phyloP scores from a whole-genome alignment of 495 filamentous ascomycete species.

The Aspergillus biplanus region DNA sequence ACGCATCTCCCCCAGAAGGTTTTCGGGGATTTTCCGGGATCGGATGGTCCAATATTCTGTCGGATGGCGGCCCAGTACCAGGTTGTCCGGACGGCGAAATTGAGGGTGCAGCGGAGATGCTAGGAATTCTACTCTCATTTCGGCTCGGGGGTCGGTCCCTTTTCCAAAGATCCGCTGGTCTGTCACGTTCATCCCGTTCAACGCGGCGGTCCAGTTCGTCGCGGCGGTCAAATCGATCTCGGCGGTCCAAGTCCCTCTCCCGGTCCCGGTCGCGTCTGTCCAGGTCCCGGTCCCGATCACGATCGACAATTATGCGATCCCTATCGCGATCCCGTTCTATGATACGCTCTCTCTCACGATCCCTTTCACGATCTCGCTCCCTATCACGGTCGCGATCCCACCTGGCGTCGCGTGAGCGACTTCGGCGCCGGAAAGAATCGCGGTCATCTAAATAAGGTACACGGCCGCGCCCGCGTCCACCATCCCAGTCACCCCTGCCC shows the following conservation, averaged over 20 bases:
- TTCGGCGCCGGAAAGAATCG: constrained; percentile 58
- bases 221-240: constrained; percentile 51
- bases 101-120: constrained; percentile 31
- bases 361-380: constrained; percentile 47
- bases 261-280: constrained; percentile 40
- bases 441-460: constrained; percentile 64
- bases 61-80: constrained; percentile 23
- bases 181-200: constrained; percentile 60
- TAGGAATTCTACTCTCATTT: constrained; percentile 44
- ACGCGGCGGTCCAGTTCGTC: constrained; percentile 48
- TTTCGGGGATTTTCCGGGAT: constrained; percentile 47
- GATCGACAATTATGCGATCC: constrained; percentile 26
- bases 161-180: constrained; percentile 60
- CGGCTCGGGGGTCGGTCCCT: constrained; percentile 51
- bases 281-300: constrained; percentile 39
- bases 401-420: constrained; percentile 71
- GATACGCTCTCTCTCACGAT: constrained; percentile 38
- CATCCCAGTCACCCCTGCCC: constrained; percentile 70
- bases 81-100: constrained; percentile 20
- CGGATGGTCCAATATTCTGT: constrained; percentile 36
- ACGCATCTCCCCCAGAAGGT: constrained; percentile 32
- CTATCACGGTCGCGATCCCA: constrained; percentile 48
- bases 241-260: constrained; percentile 41
- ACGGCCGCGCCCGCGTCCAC: constrained; percentile 58
- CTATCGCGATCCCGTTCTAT: constrained; percentile 33